These are phyloP conservation scores for Fusarium humuli DNA, from an alignment of 2,329 filamentous ascomycete species.

Conservation along the genomic window DNA sequence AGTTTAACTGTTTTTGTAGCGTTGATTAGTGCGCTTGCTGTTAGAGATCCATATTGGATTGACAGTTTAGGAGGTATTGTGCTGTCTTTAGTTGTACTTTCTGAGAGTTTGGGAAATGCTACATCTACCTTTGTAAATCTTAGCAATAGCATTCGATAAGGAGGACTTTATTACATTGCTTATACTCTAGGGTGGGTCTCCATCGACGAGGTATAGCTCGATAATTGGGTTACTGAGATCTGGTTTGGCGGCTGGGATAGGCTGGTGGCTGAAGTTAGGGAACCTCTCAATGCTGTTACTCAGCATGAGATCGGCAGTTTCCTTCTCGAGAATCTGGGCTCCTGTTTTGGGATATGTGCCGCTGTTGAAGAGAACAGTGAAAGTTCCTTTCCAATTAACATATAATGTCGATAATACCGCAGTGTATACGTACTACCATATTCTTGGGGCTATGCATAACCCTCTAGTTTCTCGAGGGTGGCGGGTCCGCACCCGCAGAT, in stretches of 20 bases:
- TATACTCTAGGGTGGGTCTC: not conserved
- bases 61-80: no score
- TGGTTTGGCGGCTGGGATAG: not conserved
- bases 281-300: not conserved
- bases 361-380: not conserved
- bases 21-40: no score
- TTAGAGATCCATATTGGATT: no score
- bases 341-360: not conserved
- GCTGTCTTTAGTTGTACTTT: no score
- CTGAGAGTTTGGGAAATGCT: no score
- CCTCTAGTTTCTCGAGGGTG: not conserved
- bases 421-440: not conserved
- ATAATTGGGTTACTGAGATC: not conserved
- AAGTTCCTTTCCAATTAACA: not conserved
- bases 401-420: not conserved
- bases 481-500: constrained; percentile 36
- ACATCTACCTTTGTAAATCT: no score
- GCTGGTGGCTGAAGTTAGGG: not conserved
- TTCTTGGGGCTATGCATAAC: not conserved
- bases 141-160: no score
- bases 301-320: not conserved
- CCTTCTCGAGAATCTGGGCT: not conserved
- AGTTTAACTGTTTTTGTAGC: no score
- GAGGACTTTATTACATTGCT: no score
- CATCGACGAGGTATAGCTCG: not conserved